Evolutionary conservation across 495 filamentous ascomycete species (phyloP).

Genomic region (Evernia prunastri): DNA sequence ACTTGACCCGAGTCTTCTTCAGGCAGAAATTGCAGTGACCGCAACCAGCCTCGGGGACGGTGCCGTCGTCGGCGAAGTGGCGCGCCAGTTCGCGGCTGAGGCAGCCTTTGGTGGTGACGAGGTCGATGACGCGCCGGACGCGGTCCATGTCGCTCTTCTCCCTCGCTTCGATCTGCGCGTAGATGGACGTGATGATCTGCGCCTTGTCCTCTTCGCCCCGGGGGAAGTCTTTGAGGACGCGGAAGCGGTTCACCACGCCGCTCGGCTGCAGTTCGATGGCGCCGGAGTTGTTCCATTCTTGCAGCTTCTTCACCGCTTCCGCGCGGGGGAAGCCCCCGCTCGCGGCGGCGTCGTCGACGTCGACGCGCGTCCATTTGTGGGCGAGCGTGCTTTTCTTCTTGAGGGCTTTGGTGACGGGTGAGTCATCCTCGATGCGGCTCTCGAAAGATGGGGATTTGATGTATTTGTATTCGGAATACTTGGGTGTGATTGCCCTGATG

Average conservation of each 20-base stretch:
- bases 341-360: slow-evolving; percentile 36
- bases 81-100: slow-evolving; percentile 36
- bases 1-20: slow-evolving; percentile 35
- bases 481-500: slow-evolving; percentile 49
- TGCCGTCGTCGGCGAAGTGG: slow-evolving; percentile 49
- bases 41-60: slow-evolving; percentile 37
- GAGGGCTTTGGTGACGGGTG: slow-evolving; percentile 35
- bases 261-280: slow-evolving; percentile 41
- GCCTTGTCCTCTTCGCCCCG: slow-evolving; percentile 32
- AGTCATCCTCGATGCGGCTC: slow-evolving; percentile 27
- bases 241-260: slow-evolving; percentile 46
- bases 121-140: slow-evolving; percentile 40
- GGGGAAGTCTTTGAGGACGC: slow-evolving; percentile 42
- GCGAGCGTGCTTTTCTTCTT: slow-evolving; percentile 28
- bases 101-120: slow-evolving; percentile 37
- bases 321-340: slow-evolving; percentile 28
- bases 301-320: slow-evolving; percentile 45
- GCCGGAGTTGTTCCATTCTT: slow-evolving; percentile 40
- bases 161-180: slow-evolving; percentile 41
- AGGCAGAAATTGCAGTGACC: slow-evolving; percentile 49
- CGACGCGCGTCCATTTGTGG: slow-evolving; percentile 35
- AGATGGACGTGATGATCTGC: slow-evolving; percentile 37
- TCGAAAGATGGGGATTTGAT: slow-evolving; percentile 30
- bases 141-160: slow-evolving; percentile 45
- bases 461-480: slow-evolving; percentile 48